A percentile compares a stretch with the other conserved stretches of the same genome.
phyloP scores from a whole-genome alignment of 2,329 filamentous ascomycete species.

The Fusarium buxicola region DNA sequence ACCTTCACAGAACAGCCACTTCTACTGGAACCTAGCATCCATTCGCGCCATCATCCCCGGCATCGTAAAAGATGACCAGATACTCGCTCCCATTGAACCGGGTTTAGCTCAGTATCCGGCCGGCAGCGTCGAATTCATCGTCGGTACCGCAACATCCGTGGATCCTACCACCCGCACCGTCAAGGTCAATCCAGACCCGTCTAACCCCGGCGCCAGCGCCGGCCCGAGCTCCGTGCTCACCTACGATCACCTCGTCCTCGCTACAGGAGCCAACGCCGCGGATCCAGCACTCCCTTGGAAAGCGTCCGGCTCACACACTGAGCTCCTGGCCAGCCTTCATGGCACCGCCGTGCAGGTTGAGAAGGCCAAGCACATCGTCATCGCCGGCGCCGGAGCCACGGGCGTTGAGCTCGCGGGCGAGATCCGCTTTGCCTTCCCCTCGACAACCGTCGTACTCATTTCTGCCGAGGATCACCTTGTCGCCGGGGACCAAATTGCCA shows the following conservation, averaged over 20 bases:
- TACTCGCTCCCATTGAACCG: constrained; percentile 61
- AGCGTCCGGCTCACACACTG: constrained; percentile 59
- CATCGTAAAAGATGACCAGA: constrained; percentile 60
- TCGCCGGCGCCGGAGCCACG: constrained; percentile 68
- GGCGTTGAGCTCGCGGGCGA: constrained; percentile 68
- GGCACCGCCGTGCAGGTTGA: constrained; percentile 55
- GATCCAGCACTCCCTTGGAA: constrained; percentile 64
- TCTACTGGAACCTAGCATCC: constrained; percentile 69
- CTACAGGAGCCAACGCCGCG: constrained; percentile 63
- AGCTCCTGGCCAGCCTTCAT: constrained; percentile 56
- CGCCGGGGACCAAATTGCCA: constrained; percentile 57
- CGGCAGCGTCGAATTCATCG: constrained; percentile 62
- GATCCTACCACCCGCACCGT: constrained; percentile 56
- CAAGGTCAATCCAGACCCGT: constrained; percentile 49
- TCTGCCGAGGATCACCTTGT: constrained; percentile 56
- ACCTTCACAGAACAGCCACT: constrained; percentile 63
- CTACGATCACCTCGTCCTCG: constrained; percentile 69
- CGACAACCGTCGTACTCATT: constrained; percentile 63
- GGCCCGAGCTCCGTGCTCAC: constrained; percentile 31
- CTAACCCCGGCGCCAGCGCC: constrained; percentile 12
- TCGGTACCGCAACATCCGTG: constrained; percentile 60
- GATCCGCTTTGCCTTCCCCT: constrained; percentile 63
- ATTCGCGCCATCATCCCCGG: constrained; percentile 66
- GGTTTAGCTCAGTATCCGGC: constrained; percentile 63
- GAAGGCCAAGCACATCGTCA: constrained; percentile 62